These are phyloP conservation scores for Dissophora globulifera DNA, from an alignment of 192 early-diverging fungal species.

Conservation along the genomic window DNA sequence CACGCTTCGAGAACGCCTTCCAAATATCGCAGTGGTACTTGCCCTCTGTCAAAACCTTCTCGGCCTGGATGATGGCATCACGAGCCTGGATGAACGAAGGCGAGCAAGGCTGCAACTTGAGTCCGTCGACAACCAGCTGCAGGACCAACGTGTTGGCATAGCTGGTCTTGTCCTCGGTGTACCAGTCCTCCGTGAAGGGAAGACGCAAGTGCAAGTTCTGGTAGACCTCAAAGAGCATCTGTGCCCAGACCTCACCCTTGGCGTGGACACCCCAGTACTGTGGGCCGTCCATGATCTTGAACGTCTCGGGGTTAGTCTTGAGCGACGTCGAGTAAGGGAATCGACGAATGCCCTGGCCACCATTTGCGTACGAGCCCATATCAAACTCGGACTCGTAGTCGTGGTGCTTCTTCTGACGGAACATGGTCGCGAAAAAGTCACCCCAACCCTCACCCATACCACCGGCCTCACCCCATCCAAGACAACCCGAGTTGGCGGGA, in stretches of 20 bases:
- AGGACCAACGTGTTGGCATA: slow-evolving; percentile 77
- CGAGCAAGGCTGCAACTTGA: slow-evolving; percentile 82
- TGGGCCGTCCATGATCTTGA: slow-evolving; percentile 77
- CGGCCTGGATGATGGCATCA: slow-evolving; percentile 78
- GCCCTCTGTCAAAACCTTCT: slow-evolving; percentile 71
- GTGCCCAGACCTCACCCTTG: slow-evolving; percentile 95
- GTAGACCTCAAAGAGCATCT: slow-evolving; percentile 89
- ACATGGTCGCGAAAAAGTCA: slow-evolving; percentile 87
- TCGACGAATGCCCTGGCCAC: slow-evolving; percentile 85
- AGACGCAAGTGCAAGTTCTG: slow-evolving; percentile 75
- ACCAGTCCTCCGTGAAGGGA: slow-evolving; percentile 69
- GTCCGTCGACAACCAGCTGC: slow-evolving; percentile 77
- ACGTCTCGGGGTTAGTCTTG: slow-evolving; percentile 85
- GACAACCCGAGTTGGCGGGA: slow-evolving; percentile 87
- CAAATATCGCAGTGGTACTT: slow-evolving; percentile 78
- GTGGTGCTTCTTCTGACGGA: slow-evolving; percentile 71
- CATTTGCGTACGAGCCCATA: slow-evolving; percentile 89
- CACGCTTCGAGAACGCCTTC: slow-evolving; percentile 89
- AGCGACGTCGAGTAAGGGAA: slow-evolving; percentile 85
- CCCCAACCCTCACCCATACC: slow-evolving; percentile 98
- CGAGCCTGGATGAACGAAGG: slow-evolving; percentile 80
- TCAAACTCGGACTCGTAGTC: slow-evolving; percentile 70
- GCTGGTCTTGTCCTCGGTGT: slow-evolving; percentile 55
- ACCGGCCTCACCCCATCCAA: slow-evolving; percentile 88
- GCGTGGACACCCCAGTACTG: slow-evolving; percentile 94